Evolutionary conservation across 768 basidiomycete species (phyloP).

Genomic region (Cystobasidium ongulense): DNA sequence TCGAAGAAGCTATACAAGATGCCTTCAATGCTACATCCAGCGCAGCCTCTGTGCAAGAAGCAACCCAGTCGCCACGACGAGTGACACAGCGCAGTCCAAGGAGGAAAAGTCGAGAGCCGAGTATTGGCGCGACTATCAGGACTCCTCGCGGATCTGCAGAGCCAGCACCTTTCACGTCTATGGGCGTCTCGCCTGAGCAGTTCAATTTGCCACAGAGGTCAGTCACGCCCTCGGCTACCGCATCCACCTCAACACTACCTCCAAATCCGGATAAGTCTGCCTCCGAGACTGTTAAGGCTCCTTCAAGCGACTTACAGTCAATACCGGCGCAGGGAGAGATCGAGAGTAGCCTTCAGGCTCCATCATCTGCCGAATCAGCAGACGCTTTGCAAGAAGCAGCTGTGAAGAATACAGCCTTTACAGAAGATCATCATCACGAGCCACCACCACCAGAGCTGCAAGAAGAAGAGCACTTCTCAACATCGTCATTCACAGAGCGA

Average conservation of each 20-base stretch:
- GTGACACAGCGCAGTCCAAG: no score
- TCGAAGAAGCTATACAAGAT: not conserved
- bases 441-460: not conserved
- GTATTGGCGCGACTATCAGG: not conserved
- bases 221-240: not conserved
- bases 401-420: no score
- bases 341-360: no score
- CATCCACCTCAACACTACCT: not conserved
- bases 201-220: not conserved
- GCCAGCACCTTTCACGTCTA: not conserved
- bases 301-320: no score
- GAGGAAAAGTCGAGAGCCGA: not conserved
- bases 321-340: no score
- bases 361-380: no score
- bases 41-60: no score
- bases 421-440: not conserved
- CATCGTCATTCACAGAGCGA: not conserved
- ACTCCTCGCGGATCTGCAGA: not conserved
- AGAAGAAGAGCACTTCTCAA: not conserved
- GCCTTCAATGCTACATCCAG: no score
- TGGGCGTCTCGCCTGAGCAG: not conserved
- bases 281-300: no score
- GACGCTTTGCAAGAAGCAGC: not conserved
- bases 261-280: no score
- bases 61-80: no score